These are phyloP conservation scores for Lasiodiplodia sp. DNA, from an alignment of 2,329 filamentous ascomycete genomes.

Conservation along the genomic window DNA sequence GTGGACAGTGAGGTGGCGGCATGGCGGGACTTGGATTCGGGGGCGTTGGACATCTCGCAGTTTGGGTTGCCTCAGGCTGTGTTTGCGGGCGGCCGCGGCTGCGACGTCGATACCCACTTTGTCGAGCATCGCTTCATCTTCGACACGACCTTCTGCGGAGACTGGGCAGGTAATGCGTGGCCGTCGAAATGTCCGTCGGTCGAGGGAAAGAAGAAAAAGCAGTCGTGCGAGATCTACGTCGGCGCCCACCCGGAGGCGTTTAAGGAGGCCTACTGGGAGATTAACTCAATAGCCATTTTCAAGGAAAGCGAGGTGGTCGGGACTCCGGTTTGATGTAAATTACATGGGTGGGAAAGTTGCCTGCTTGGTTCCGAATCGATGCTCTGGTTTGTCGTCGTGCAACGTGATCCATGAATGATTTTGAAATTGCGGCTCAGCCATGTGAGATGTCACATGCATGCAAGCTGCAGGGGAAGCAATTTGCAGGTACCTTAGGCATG, in stretches of 20 bases:
- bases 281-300: conserved; percentile 50
- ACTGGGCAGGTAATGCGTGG: conserved; percentile 78
- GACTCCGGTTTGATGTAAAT: not conserved
- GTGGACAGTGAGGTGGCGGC: conserved; percentile 49
- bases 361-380: too few relatives aligned
- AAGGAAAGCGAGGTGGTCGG: conserved; percentile 33
- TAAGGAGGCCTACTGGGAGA: conserved; percentile 47
- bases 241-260: conserved; percentile 35
- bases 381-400: too few relatives aligned
- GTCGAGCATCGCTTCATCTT: conserved; percentile 48
- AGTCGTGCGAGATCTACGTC: conserved; percentile 38
- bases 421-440: not conserved
- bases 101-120: conserved; percentile 47
- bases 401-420: too few relatives aligned
- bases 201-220: conserved; percentile 30
- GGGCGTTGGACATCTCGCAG: conserved; percentile 54
- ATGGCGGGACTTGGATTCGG: conserved; percentile 37
- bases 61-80: conserved; percentile 71
- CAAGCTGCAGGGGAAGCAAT: too few relatives aligned
- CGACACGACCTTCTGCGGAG: conserved; percentile 51
- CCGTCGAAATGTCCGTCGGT: conserved; percentile 60
- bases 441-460: too few relatives aligned
- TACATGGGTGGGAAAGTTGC: not conserved
- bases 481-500: too few relatives aligned
- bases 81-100: conserved; percentile 56